Percentiles rank a stretch among this genome's conserved stretches.
Conservation (phyloP, 2,329 filamentous ascomycete species). For the Lecanosticta acicola region DNA sequence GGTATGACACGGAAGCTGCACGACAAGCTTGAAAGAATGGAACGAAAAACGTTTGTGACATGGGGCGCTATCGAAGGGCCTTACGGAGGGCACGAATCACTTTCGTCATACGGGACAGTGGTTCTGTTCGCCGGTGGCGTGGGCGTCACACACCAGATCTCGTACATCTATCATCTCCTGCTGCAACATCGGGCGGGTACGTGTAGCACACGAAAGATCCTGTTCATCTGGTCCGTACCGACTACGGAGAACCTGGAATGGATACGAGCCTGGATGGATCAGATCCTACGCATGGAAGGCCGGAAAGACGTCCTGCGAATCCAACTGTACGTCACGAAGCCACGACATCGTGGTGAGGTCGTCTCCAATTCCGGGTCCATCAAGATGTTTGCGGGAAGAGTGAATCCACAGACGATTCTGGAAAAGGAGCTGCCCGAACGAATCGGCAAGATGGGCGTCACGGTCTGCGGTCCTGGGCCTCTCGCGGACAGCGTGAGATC, state of each 20-base stretch:
- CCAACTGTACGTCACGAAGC: constrained; percentile 59
- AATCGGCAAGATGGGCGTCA: constrained; percentile 48
- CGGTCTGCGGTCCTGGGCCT: constrained; percentile 57
- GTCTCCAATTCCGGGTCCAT: constrained; percentile 53
- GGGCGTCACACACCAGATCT: constrained; percentile 73
- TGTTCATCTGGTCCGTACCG: constrained; percentile 74
- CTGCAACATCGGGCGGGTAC: constrained; percentile 62
- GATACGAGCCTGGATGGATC: constrained; percentile 62
- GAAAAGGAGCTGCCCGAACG: constrained; percentile 52
- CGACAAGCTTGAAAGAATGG: constrained; percentile 58
- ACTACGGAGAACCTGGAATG: constrained; percentile 60
- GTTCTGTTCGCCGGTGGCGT: constrained; percentile 76
- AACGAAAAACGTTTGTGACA: constrained; percentile 57
- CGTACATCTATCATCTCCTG: constrained; percentile 68
- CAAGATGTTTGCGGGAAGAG: constrained; percentile 57
- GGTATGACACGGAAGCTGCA: constrained; percentile 68
- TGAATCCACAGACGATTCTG: constrained; percentile 51
- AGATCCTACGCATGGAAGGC: constrained; percentile 54
- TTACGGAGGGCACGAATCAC: constrained; percentile 64
- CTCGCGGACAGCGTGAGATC: constrained; percentile 57
- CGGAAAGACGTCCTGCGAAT: constrained; percentile 56
- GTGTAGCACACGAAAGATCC: constrained; percentile 63
- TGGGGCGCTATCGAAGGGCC: constrained; percentile 68
- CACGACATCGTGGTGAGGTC: constrained; percentile 50
- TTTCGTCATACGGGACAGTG: constrained; percentile 71